Percentiles rank a stretch among this genome's conserved stretches.
Evolutionary conservation across 805 yeast species (phyloP).

Genomic region (Saccharomycopsis fibuligera): DNA sequence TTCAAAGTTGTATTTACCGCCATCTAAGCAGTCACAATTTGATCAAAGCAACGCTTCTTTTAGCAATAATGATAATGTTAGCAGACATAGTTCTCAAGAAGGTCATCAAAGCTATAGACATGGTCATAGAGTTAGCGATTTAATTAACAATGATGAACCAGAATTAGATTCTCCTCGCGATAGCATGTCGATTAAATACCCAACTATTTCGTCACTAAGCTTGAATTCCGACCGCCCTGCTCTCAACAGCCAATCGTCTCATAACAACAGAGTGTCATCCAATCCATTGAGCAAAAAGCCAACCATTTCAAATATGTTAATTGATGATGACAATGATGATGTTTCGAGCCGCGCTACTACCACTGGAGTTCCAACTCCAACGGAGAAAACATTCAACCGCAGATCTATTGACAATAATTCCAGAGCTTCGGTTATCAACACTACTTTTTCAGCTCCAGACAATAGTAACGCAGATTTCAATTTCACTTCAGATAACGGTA

Average conservation of each 20-base stretch:
- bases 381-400: background rate
- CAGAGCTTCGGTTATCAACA: constrained; percentile 11
- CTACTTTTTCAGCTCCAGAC: constrained; percentile 1
- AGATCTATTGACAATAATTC: background rate
- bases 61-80: no score
- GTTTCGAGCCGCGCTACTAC: background rate
- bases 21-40: constrained; percentile 3
- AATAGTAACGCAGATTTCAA: constrained; percentile 6
- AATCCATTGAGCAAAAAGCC: constrained; percentile 16
- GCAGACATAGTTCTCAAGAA: background rate
- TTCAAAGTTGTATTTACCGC: constrained; percentile 18
- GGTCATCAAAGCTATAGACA: background rate
- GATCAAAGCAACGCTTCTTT: no score
- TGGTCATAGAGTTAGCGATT: constrained; percentile 6
- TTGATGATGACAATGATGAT: background rate
- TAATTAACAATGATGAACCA: constrained; percentile 1
- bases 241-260: background rate
- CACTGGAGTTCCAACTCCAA: background rate
- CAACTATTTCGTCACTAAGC: constrained; percentile 13
- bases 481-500: background rate
- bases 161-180: background rate
- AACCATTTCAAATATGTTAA: constrained; percentile 16
- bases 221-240: constrained; percentile 5
- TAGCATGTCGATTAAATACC: background rate
- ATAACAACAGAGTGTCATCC: background rate